Conservation (phyloP, 2,329 filamentous ascomycete genomes). For the Sporothrix brasiliensis region DNA sequence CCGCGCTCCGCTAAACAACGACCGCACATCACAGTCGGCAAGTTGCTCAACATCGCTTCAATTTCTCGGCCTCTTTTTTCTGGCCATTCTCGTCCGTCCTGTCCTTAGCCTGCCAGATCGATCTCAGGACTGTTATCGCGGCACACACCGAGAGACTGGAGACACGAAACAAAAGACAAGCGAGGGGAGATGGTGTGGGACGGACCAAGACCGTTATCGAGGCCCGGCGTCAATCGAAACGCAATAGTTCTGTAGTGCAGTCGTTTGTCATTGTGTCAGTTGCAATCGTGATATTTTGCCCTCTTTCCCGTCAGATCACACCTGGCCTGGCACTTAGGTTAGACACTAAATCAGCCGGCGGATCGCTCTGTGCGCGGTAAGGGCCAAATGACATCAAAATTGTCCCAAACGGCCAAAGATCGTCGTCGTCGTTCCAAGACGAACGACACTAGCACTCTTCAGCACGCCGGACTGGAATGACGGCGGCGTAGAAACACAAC, state of each 20-base stretch:
- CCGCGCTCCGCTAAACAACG: neutral
- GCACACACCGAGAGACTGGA: neutral
- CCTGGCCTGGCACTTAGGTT: neutral
- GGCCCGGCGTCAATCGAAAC: constrained; percentile 21
- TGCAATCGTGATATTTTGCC: too few species aligned
- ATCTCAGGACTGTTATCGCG: neutral
- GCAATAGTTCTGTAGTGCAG: neutral
- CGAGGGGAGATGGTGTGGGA: neutral
- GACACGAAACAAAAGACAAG: neutral
- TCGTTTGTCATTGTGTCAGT: neutral
- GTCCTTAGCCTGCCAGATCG: neutral
- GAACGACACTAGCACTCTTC: neutral
- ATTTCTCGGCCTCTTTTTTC: neutral
- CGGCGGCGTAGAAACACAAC: neutral
- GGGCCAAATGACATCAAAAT: neutral
- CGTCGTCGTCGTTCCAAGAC: neutral
- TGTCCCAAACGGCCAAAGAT: neutral
- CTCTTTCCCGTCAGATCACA: neutral
- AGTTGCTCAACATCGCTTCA: neutral
- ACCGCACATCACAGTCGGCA: neutral
- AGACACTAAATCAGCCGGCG: neutral
- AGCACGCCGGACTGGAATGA: neutral
- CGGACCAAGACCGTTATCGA: neutral
- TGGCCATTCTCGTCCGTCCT: neutral
- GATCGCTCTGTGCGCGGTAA: neutral